Base-by-base conservation (phyloP, 2,329 filamentous ascomycete species). In the Alternaria longipes region DNA sequence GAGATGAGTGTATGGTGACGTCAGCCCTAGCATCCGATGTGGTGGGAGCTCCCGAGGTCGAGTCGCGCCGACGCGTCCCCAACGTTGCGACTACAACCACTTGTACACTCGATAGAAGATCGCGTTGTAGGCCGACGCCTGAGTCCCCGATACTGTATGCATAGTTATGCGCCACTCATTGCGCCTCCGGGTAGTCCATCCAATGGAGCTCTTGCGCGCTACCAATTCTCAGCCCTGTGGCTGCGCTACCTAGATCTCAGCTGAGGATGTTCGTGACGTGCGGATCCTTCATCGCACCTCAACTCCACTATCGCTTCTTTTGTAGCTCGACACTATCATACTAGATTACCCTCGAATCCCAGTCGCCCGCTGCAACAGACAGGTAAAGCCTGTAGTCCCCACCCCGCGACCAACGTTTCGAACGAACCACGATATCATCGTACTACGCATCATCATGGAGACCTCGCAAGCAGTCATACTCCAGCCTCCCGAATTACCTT, bases 1-100 rank as follows among this genome's bases (percentile, higher is more conserved):
- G n/a, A 28, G 28, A 4, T 50, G 20, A 47, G 47, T 24, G 32
- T 16, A 9, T 8, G 34, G 12, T 57, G 58, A 60, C 58, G 53
- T 60, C 58, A 57, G 16, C 7, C 3, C 47, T 47, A 16, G 4
- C 2, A 22, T 20, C 28, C 28, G 2, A n/a, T 22, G 18, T 20
- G 18, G 8, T 49, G 28, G 18, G 9, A 34, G 46, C 20, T 49
- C 9, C 28, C 28, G 3, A 30, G 9, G 4, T 11, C 4, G 30
- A 4, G 46, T 11, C 46, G 30, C 18, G 45, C 28, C 28, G 12
- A 49, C 18, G 18, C 45, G 28, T 34, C 28, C 7, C 14, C 12
- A 11, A 4, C 18, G 28, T 34, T 34, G 6, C 28, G 6, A n/a
- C 46, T 2, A 34, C 30, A n/a, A 11, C 46, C 3, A 6, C 26